Base-by-base conservation (phyloP, 352 stramenopile genomes). In the Phytophthora rubi region DNA sequence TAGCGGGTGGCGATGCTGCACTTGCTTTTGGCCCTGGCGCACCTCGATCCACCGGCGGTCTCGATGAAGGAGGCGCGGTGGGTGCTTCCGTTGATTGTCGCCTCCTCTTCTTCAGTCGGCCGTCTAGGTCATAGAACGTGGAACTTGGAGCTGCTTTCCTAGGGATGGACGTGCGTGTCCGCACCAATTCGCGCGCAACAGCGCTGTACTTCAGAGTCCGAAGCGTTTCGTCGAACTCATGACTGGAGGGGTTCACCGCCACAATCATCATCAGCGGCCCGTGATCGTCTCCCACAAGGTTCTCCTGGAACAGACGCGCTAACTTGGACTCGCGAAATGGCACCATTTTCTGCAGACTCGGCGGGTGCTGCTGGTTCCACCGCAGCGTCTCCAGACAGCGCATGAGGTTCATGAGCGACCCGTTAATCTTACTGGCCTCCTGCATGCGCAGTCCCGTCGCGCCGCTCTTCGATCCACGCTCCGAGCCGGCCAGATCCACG, bases 341-440 rank as follows among this genome's bases (percentile, higher is more conserved):
- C n/a, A 99, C 92, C 52, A 98, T 91, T 53, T 96, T 93, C 68
- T 95, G 82, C 28, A 92, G 75, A 39, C 76, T 78, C 1, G 65
- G 72, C 0, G 83, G 85, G 51, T 92, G 86, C 61, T 94, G 85
- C 59, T 98, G 91, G 60, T 98, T 98, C 75, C 85, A 95, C 0
- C 97, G 90, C 79, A 99, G 84, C 18, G 89, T 96, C 61, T 98
- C 93, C 2, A 99, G 82, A 70, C 97, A 99, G 45, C 92, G 88
- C 94, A 98, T 99, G 26, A 99, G 87, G 53, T 98, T 98, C 94
- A 98, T 99, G 4, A 99, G 79, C 18, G 93, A 99, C 16, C 89
- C 90, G 87, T 99, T 99, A 74, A 99, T 99, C 68, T 98, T 93
- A 66, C 94, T 98, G n/a, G 97, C 96, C 77, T 99, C 98, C 58